These are phyloP conservation scores for Cryptococcus sp. DNA, from an alignment of 1,284 basidiomycete genomes.

Conservation along the genomic window DNA sequence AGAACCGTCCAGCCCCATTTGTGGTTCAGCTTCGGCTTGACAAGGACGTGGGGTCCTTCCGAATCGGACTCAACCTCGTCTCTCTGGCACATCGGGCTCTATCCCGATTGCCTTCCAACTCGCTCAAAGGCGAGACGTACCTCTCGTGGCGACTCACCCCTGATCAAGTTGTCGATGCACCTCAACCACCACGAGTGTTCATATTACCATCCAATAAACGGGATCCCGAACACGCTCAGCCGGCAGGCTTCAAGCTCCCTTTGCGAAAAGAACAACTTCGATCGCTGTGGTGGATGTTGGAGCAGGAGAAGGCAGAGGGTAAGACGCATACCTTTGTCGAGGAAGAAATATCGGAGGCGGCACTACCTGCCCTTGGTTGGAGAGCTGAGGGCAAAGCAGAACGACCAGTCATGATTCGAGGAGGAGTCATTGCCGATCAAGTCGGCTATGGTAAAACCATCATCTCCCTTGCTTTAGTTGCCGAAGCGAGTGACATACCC, in stretches of 20 bases:
- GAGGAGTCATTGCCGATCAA: constrained; percentile 91
- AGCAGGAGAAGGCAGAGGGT: constrained; percentile 65
- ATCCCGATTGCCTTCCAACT: constrained; percentile 66
- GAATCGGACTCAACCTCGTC: constrained; percentile 80
- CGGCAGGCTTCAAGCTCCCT: constrained; percentile 63
- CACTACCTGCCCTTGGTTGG: constrained; percentile 82
- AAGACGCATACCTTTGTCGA: constrained; percentile 68
- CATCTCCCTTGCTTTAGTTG: constrained; percentile 81
- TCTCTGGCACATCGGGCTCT: constrained; percentile 84
- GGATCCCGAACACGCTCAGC: constrained; percentile 71
- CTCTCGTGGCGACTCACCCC: constrained; percentile 79
- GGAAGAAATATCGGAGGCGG: constrained; percentile 89
- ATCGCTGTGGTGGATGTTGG: constrained; percentile 88
- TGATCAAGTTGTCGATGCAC: constrained; percentile 44
- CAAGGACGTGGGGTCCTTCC: constrained; percentile 61
- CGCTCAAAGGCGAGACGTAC: constrained; percentile 52
- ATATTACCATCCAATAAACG: constrained; percentile 69
- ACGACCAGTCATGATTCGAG: constrained; percentile 67
- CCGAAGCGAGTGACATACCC: constrained; percentile 58
- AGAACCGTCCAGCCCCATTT: constrained; percentile 79
- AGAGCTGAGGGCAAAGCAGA: constrained; percentile 85
- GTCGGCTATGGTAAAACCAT: constrained; percentile 97
- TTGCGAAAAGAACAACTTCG: constrained; percentile 82
- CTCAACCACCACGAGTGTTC: constrained; percentile 55
- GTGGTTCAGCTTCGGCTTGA: constrained; percentile 79